A percentile compares a stretch with the other conserved stretches of the same genome.
Conservation (phyloP, 108 stramenopile genomes). For the Conticribra weissflogii region DNA sequence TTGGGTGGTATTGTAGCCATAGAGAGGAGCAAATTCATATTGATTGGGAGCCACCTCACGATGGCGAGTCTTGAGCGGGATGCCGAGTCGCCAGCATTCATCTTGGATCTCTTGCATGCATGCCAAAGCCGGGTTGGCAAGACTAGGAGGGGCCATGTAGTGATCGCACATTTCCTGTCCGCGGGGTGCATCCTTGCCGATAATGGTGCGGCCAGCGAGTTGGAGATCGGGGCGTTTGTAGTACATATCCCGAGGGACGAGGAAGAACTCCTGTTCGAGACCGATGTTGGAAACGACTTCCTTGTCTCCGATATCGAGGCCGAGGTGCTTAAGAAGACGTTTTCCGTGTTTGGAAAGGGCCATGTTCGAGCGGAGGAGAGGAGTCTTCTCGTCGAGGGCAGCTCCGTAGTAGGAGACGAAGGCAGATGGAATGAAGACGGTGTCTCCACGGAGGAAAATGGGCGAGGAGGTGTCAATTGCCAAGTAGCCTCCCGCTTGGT, state of each 20-base stretch:
- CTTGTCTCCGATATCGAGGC: slow-evolving; percentile 64
- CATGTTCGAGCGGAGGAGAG: slow-evolving; percentile 88
- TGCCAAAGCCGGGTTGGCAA: slow-evolving; percentile 80
- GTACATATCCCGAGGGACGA: slow-evolving; percentile 91
- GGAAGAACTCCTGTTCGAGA: slow-evolving; percentile 96
- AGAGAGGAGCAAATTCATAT: slow-evolving; percentile 94
- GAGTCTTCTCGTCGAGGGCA: slow-evolving; percentile 97
- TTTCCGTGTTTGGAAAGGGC: slow-evolving; percentile 86
- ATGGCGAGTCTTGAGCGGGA: slow-evolving; percentile 92
- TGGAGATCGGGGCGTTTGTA: slow-evolving; percentile 93
- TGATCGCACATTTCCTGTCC: slow-evolving; percentile 96
- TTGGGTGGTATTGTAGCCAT: slow-evolving; percentile 88
- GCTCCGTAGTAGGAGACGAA: slow-evolving; percentile 93
- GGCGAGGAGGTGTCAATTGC: slow-evolving; percentile 90
- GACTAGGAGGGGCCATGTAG: slow-evolving; percentile 91
- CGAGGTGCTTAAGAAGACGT: slow-evolving; percentile 79
- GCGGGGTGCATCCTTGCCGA: slow-evolving; percentile 91
- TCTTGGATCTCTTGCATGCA: slow-evolving; percentile 96
- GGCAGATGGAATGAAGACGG: slow-evolving; percentile 91
- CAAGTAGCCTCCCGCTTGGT: slow-evolving; percentile 91
- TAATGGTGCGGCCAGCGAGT: slow-evolving; percentile 92
- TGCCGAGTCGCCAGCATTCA: slow-evolving; percentile 88
- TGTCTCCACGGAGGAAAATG: slow-evolving; percentile 92
- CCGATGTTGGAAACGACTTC: slow-evolving; percentile 91
- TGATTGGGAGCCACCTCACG: slow-evolving; percentile 97